These are phyloP conservation scores for Vitis hybrid DNA, from an alignment of 177 flowering plant species.

Conservation along the genomic window DNA sequence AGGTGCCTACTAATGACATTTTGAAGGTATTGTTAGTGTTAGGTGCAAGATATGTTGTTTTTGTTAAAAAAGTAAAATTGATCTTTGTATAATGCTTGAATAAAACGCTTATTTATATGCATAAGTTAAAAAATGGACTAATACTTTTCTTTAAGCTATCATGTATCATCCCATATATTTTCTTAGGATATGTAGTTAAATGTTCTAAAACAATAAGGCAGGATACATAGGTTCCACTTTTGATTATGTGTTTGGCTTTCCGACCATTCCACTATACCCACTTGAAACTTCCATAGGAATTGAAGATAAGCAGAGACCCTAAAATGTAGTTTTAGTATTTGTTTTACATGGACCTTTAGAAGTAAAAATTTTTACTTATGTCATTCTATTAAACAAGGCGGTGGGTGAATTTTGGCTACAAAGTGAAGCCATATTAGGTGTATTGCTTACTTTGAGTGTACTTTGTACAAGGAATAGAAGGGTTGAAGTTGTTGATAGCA, in stretches of 20 bases:
- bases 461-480: conserved; percentile 69
- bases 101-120: conserved; percentile 61
- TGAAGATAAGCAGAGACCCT: conserved; percentile 66
- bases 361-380: conserved; percentile 33
- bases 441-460: conserved; percentile 63
- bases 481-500: conserved; percentile 78
- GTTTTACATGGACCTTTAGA: not conserved
- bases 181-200: conserved; percentile 76
- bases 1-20: conserved; percentile 53
- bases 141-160: conserved; percentile 75
- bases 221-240: conserved; percentile 84
- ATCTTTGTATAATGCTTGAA: not conserved
- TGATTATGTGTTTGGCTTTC: conserved; percentile 44
- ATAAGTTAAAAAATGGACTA: conserved; percentile 54
- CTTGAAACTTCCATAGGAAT: conserved; percentile 44
- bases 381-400: conserved; percentile 70
- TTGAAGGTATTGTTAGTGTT: conserved; percentile 6
- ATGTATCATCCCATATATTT: conserved; percentile 78
- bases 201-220: conserved; percentile 81
- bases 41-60: not conserved
- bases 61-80: no score
- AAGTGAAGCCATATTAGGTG: conserved; percentile 29
- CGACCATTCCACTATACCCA: conserved; percentile 84
- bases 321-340: conserved; percentile 12
- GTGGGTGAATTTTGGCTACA: conserved; percentile 49